Percentiles rank a stretch among this genome's conserved stretches.
These are phyloP conservation scores for Tritrichomonas musculus DNA, from an alignment of 208 protist genomes.

Conservation along the genomic window DNA sequence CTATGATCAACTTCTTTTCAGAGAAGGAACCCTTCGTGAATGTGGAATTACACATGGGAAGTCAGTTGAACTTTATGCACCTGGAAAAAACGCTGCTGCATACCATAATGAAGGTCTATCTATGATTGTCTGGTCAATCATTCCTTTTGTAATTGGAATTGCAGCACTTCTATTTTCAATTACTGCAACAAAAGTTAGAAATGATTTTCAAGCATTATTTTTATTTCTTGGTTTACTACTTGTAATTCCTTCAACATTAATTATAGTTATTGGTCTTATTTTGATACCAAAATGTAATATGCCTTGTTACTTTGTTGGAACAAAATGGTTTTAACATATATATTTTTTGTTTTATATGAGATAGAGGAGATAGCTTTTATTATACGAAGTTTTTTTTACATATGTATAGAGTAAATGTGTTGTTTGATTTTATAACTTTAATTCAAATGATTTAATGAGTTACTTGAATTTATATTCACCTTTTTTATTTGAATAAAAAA, in stretches of 20 bases:
- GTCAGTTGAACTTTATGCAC: background rate
- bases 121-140: background rate
- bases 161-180: background rate
- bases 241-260: background rate
- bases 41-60: slow-evolving; percentile 29
- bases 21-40: background rate
- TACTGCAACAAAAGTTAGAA: background rate
- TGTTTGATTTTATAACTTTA: too few species aligned
- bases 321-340: background rate
- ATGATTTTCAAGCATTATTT: background rate
- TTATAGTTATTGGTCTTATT: background rate
- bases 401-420: too few species aligned
- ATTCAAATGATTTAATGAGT: too few species aligned
- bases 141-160: slow-evolving; percentile 14
- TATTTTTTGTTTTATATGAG: background rate
- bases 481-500: too few species aligned
- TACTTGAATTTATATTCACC: too few species aligned
- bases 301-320: slow-evolving; percentile 26
- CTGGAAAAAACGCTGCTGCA: slow-evolving; percentile 5
- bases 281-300: background rate
- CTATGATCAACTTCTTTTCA: slow-evolving; percentile 20
- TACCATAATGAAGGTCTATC: slow-evolving; percentile 27
- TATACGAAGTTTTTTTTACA: too few species aligned
- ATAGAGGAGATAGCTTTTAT: too few species aligned
- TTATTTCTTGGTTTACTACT: background rate